Percentiles rank a stretch among this genome's conserved stretches.
Evolutionary conservation across 768 basidiomycete genomes (phyloP).

Genomic region (Antrodiella citrinella): DNA sequence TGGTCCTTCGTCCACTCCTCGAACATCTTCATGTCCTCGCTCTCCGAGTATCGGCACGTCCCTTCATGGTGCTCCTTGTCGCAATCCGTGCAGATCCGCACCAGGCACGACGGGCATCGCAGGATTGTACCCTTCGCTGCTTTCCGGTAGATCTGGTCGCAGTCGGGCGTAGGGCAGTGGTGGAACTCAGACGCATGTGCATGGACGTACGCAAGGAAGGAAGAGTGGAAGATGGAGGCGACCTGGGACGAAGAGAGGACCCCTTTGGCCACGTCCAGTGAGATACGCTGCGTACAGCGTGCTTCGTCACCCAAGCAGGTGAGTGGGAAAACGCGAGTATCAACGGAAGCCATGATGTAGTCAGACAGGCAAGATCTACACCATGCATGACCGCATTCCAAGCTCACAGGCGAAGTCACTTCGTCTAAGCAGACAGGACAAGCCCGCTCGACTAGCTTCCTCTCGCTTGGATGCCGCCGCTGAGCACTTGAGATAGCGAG

Average conservation of each 20-base stretch:
- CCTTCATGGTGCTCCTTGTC: slow-evolving; percentile 56
- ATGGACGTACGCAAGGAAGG: slow-evolving; percentile 56
- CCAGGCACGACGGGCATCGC: slow-evolving; percentile 65
- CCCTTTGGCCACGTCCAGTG: slow-evolving; percentile 41
- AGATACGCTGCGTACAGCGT: slow-evolving; percentile 47
- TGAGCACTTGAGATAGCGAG: slow-evolving; percentile 28
- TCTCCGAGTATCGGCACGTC: slow-evolving; percentile 48
- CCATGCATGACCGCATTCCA: slow-evolving; percentile 62
- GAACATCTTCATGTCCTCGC: slow-evolving; percentile 47
- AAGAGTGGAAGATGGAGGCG: slow-evolving; percentile 44
- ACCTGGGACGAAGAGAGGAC: slow-evolving; percentile 47
- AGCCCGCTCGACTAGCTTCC: slow-evolving; percentile 10
- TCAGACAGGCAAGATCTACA: slow-evolving; percentile 53
- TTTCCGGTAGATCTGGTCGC: slow-evolving; percentile 62
- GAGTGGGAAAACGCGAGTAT: slow-evolving; percentile 60
- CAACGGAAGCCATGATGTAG: slow-evolving; percentile 51
- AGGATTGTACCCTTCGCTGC: slow-evolving; percentile 41
- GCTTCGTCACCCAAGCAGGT: slow-evolving; percentile 61
- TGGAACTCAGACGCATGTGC: slow-evolving; percentile 53
- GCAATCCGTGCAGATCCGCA: slow-evolving; percentile 62
- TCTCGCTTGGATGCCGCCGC: slow-evolving; percentile 20
- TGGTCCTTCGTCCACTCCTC: slow-evolving; percentile 53
- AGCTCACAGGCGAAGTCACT: slow-evolving; percentile 39
- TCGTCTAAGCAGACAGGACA: slow-evolving; percentile 72
- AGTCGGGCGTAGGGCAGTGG: slow-evolving; percentile 77